Conservation (phyloP, 148 eudicot genomes). For the Persicaria tinctoria region DNA sequence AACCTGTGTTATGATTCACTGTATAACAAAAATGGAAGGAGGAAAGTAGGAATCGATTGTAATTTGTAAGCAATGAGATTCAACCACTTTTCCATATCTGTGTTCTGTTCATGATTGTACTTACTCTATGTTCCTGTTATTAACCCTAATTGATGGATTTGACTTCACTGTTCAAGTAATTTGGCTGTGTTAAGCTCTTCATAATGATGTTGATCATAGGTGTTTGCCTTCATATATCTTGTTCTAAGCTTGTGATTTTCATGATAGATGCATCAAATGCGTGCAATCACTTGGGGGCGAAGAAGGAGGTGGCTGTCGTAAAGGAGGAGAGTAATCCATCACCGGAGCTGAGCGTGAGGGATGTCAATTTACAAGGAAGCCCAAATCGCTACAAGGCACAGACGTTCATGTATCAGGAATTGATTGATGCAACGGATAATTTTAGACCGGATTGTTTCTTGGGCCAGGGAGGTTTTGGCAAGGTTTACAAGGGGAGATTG, state of each 20-base stretch:
- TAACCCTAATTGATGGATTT: neutral
- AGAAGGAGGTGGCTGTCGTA: neutral
- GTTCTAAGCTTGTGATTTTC: neutral
- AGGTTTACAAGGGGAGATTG: constrained; percentile 15
- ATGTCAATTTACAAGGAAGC: neutral
- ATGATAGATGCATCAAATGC: constrained; percentile 5
- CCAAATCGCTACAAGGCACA: constrained; percentile 6
- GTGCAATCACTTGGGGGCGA: neutral
- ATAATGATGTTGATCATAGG: neutral
- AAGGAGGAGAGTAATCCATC: neutral
- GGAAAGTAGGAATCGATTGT: neutral
- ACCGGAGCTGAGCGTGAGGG: constrained; percentile 3
- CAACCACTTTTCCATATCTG: neutral
- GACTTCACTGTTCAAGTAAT: neutral
- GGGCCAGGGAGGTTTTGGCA: constrained; percentile 17
- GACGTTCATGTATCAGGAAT: constrained; percentile 14
- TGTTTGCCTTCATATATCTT: neutral
- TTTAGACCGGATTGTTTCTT: constrained; percentile 12
- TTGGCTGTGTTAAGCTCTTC: neutral
- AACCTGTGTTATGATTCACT: neutral
- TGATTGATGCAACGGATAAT: constrained; percentile 13
- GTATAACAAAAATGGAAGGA: neutral
- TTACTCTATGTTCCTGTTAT: constrained; percentile 1
- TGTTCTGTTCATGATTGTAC: neutral
- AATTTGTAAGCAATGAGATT: neutral